phyloP scores from a whole-genome alignment of 2,329 filamentous ascomycete species.

The Cordyceps pruinosa region DNA sequence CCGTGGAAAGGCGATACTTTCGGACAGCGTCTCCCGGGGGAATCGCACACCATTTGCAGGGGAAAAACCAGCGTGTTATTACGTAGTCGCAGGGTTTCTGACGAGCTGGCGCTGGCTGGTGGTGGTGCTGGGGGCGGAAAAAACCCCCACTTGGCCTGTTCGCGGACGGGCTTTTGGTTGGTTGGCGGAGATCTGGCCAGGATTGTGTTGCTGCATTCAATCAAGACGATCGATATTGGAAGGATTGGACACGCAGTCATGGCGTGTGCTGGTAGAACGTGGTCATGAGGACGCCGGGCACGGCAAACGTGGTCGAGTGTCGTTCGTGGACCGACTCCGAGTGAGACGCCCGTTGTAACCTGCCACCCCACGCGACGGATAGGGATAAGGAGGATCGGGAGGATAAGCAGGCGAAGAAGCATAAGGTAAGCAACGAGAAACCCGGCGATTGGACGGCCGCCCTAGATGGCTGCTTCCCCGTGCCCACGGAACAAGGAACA shows the following conservation, averaged over 20 bases:
- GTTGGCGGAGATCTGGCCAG: conserved; percentile 1
- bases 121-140: conserved; percentile 1
- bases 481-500: no score
- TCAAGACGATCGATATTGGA: neutral
- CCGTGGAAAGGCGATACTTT: conserved; percentile 5
- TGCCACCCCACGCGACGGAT: no score
- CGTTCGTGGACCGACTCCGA: neutral
- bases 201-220: neutral
- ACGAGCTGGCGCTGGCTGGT: neutral
- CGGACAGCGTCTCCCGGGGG: conserved; percentile 7
- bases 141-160: conserved; percentile 7
- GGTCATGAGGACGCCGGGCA: neutral
- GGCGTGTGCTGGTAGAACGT: neutral
- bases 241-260: neutral
- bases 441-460: neutral
- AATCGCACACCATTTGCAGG: conserved; percentile 7
- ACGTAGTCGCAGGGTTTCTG: neutral
- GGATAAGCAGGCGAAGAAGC: neutral
- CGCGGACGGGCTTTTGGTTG: conserved; percentile 4
- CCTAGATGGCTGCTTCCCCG: neutral
- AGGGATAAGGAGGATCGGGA: no score
- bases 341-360: neutral
- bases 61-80: conserved; percentile 1
- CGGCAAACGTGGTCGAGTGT: neutral
- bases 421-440: neutral